Base-by-base conservation (phyloP, 2,329 filamentous ascomycete species). In the Tolypocladium capitatum region DNA sequence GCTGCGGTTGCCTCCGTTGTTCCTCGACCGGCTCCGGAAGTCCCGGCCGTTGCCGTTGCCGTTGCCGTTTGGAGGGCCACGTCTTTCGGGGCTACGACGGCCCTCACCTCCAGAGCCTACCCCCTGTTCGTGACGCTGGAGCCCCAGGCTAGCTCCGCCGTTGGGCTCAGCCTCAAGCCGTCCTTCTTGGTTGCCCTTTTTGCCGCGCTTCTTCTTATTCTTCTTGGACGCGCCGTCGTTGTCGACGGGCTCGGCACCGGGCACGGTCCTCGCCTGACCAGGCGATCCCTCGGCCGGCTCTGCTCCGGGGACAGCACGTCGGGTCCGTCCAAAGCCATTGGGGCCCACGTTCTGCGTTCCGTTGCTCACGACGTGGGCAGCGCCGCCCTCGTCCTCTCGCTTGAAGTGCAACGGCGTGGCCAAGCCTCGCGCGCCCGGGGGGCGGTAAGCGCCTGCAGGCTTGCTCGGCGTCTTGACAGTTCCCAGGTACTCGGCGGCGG, bases 121-220 rank as follows among this genome's bases (percentile, higher is more conserved):
- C 24, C 56, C 57, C 42, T 53, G 56, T 53, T 67, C 65, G 54
- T 67, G 70, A 48, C 61, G 58, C 48, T 72, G 72, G 47, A 70
- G 72, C 51, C 66, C 74, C 56, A 73, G 70, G 60, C 62, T 68
- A 38, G 66, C 69, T 58, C 73, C 63, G 52, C 67, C 67, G 58
- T 70, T 70, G 34, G 63, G 68, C 48, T 72, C 70, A 20, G 61
- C 61, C 48, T 68, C 64, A 14, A 56, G 54, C 46, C 81, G 82
- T 45, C 78, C 80, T 18, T 87, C 86, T 43, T 92, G 89, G 63
- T 90, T 92, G 46, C 79, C 78, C 70, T 96, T 97, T 75, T 94
- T 96, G 55, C 74, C 78, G 54, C 92, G 80, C 78, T 97, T 97
- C 80, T 97, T 97, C 80, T 97, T 97, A 70, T 96, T 96, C 77